Base-by-base conservation (phyloP, 257 asterid species). In the Fraxinus pennsylvanica region DNA sequence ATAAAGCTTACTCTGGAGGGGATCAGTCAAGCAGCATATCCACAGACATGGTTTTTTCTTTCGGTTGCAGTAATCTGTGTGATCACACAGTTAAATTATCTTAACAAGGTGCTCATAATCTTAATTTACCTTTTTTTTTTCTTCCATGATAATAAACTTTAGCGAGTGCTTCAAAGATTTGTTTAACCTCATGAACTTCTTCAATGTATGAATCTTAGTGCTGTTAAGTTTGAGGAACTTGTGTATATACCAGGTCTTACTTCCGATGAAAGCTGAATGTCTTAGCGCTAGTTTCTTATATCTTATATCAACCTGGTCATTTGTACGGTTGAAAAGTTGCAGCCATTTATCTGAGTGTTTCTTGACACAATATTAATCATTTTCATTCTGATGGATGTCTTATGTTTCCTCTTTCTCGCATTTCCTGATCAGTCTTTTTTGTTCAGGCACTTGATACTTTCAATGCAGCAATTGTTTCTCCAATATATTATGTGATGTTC, bases 1-100 rank as follows among this genome's bases (percentile, higher is more conserved):
- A 92, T 94, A 39, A 94, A 89, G 83, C 97, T 92, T 74, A 92
- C 94, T 5, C 79, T 94, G 73, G 98, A 94, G 77, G 98, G 98
- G 74, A 83, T 85, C 77, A 92, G 84, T 86, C 97, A 94, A 71
- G 83, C 91, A 75, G 85, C 82, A 76, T 94, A 85, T 76, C 89
- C 87, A 1, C 88, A 92, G 84, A 92, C 98, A 45, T 92, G 96
- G 98, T 81, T 94, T 72, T 92, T 94, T 79, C 72, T 91, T 71
- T 79, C 90, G 3, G 90, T 89, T 78, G 89, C 98, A 73, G 83
- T 89, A 36, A 75, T 89, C 72, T 90, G 87, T 86, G 92, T 89
- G 70, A 82, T 91, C 77, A 85, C 89, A 63, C 98, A 93, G 85
- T 75, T 93, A 88, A 93, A 93, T 86, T 93, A 93, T 87, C 86